These are phyloP conservation scores for Colletotrichum cuscutae DNA, from an alignment of 2,329 filamentous ascomycete genomes.

Conservation along the genomic window DNA sequence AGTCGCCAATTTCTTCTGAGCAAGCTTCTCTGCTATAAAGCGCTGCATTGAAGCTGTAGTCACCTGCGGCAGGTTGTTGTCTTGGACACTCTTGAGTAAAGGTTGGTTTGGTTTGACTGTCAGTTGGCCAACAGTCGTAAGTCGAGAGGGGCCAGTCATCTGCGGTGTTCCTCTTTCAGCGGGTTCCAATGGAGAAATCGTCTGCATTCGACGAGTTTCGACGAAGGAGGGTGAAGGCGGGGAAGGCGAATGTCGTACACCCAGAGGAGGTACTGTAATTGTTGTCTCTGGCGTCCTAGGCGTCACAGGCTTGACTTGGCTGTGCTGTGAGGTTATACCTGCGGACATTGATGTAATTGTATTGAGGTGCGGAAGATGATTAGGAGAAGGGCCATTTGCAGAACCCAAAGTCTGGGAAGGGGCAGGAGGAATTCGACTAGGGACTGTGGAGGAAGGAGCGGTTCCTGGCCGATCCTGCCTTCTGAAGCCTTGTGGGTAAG, in stretches of 20 bases:
- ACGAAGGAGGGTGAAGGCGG: neutral
- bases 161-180: neutral
- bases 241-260: too few relatives aligned
- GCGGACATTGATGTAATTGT: too few relatives aligned
- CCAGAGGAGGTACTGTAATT: too few relatives aligned
- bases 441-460: neutral
- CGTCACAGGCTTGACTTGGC: too few relatives aligned
- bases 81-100: neutral
- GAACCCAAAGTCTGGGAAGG: neutral
- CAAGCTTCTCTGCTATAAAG: neutral
- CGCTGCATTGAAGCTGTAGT: neutral
- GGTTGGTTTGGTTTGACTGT: neutral
- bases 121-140: neutral
- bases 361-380: too few relatives aligned
- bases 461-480: neutral
- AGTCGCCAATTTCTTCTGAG: neutral
- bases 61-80: neutral
- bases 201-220: neutral
- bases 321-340: too few relatives aligned
- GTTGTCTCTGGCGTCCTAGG: too few relatives aligned
- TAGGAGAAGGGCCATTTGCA: too few relatives aligned
- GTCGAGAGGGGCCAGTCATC: neutral
- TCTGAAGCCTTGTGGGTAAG: neutral
- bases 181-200: neutral
- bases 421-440: neutral